A percentile compares a stretch with the other conserved stretches of the same genome.
Conservation (phyloP, 2,329 filamentous ascomycete genomes). For the Periconia sp. region DNA sequence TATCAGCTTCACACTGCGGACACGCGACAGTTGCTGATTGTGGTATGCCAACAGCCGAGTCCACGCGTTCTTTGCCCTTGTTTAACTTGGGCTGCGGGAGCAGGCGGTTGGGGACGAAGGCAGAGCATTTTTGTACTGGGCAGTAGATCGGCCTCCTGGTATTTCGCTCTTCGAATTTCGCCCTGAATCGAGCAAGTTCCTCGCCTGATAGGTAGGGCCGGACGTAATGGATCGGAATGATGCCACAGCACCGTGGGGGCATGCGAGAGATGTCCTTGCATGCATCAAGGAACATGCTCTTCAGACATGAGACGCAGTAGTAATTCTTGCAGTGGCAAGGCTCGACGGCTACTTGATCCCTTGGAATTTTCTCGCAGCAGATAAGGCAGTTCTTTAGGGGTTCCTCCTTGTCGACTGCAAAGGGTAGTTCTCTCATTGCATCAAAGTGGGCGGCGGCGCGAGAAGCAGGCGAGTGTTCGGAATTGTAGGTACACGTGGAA, state of each 20-base stretch:
- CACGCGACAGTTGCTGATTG: slow-evolving; percentile 40
- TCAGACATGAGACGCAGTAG: slow-evolving; percentile 44
- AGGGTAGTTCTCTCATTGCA: background rate
- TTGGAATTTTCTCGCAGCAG: slow-evolving; percentile 19
- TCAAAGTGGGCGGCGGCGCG: background rate
- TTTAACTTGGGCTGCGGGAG: slow-evolving; percentile 13
- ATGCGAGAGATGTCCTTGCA: slow-evolving; percentile 44
- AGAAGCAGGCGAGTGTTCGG: background rate
- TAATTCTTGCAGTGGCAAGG: slow-evolving; percentile 38
- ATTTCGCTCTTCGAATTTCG: slow-evolving; percentile 52
- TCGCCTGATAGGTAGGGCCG: slow-evolving; percentile 37
- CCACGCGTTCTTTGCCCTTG: slow-evolving; percentile 23
- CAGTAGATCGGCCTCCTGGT: slow-evolving; percentile 53
- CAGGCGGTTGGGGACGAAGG: slow-evolving; percentile 46
- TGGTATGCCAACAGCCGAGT: slow-evolving; percentile 30
- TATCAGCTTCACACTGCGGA: slow-evolving; percentile 45
- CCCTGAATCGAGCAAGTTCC: slow-evolving; percentile 41
- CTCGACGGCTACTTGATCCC: slow-evolving; percentile 12
- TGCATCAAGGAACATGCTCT: slow-evolving; percentile 45
- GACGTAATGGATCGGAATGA: slow-evolving; percentile 47
- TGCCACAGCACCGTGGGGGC: slow-evolving; percentile 50
- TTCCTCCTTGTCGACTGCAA: background rate
- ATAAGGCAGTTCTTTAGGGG: slow-evolving; percentile 20
- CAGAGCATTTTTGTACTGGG: slow-evolving; percentile 51
- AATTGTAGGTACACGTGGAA: background rate